Evolutionary conservation across 2,329 filamentous ascomycete species (phyloP).

Genomic region (Scedosporium apiospermum): DNA sequence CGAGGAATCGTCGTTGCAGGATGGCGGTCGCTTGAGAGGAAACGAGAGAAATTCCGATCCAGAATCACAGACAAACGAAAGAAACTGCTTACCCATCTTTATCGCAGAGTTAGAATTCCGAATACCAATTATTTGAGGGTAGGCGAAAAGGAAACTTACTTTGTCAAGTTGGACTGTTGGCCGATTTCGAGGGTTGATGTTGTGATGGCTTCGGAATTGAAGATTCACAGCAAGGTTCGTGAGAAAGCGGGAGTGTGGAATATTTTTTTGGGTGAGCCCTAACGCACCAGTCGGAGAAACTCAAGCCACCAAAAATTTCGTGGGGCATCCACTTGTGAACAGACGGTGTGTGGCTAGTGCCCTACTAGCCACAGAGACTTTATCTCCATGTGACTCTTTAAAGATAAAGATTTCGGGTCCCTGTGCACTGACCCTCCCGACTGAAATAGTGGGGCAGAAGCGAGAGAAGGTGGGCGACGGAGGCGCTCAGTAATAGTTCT

Average conservation of each 20-base stretch:
- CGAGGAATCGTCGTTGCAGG: not conserved
- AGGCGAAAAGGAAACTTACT: slow-evolving; percentile 29
- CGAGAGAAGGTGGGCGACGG: not conserved
- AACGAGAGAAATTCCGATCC: not conserved
- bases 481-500: not conserved
- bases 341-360: not conserved
- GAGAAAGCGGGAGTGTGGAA: slow-evolving; percentile 6
- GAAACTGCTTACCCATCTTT: slow-evolving; percentile 52
- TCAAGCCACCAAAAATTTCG: not conserved
- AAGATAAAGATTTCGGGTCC: not conserved
- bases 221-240: slow-evolving; percentile 2
- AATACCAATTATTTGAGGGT: slow-evolving; percentile 11
- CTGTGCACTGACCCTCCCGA: not conserved
- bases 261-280: slow-evolving; percentile 7
- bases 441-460: not conserved
- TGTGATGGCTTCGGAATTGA: slow-evolving; percentile 1
- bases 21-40: not conserved
- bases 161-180: slow-evolving; percentile 33
- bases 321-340: not conserved
- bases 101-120: slow-evolving; percentile 25
- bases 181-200: slow-evolving; percentile 4
- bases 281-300: slow-evolving; percentile 1
- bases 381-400: not conserved
- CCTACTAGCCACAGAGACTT: not conserved
- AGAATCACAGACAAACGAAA: slow-evolving; percentile 11